phyloP scores from a whole-genome alignment of 257 asterid genomes.

The Mentha longifolia region DNA sequence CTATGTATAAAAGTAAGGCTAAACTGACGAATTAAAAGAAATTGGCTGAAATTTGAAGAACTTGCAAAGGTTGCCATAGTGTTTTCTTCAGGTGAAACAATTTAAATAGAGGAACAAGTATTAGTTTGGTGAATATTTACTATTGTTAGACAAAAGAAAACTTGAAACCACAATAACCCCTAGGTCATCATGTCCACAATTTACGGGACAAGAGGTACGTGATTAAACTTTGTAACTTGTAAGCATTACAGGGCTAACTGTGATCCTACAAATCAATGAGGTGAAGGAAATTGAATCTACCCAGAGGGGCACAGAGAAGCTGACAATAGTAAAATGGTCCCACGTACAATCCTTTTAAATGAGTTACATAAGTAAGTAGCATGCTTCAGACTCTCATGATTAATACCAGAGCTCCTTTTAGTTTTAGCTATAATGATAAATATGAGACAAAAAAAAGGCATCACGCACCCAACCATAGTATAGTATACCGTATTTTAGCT shows the following conservation, averaged over 20 bases:
- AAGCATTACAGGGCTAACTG: too few species aligned
- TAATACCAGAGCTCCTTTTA: not conserved
- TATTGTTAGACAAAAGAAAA: not conserved
- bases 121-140: not conserved
- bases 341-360: too few species aligned
- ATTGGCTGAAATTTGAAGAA: not conserved
- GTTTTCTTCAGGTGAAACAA: conserved; percentile 18
- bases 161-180: too few species aligned
- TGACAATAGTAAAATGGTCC: too few species aligned
- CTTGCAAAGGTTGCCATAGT: not conserved
- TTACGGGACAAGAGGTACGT: too few species aligned
- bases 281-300: too few species aligned
- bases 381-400: too few species aligned
- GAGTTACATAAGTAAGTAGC: too few species aligned
- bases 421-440: conserved; percentile 18
- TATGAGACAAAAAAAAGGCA: conserved; percentile 3
- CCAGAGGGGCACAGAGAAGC: too few species aligned
- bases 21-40: not conserved
- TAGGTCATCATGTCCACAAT: too few species aligned
- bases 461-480: not conserved
- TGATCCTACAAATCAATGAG: too few species aligned
- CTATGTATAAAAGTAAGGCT: not conserved
- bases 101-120: conserved; percentile 8
- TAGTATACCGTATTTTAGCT: not conserved
- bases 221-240: too few species aligned